Conservation (phyloP, 345 rosid species). For the Odontarrhena argentea region DNA sequence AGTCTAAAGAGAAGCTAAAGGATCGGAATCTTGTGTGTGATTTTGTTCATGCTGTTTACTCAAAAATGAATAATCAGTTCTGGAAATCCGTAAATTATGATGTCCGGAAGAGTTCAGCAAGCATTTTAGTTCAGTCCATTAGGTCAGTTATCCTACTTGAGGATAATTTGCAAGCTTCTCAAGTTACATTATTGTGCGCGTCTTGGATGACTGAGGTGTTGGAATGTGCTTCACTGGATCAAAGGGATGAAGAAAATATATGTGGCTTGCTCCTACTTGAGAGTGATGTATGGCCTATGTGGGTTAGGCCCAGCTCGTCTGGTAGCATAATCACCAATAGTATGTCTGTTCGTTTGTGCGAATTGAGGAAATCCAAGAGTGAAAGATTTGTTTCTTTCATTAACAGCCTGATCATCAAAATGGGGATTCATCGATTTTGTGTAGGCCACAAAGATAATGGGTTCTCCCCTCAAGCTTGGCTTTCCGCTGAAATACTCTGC, state of each 20-base stretch:
- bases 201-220: slow-evolving; percentile 66
- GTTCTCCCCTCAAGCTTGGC: slow-evolving; percentile 68
- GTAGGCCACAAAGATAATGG: slow-evolving; percentile 41
- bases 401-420: slow-evolving; percentile 61
- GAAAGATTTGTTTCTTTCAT: slow-evolving; percentile 65
- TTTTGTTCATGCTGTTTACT: slow-evolving; percentile 46
- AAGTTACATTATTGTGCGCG: slow-evolving; percentile 60
- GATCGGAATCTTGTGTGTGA: slow-evolving; percentile 50
- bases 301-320: slow-evolving; percentile 56
- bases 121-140: slow-evolving; percentile 53
- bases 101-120: slow-evolving; percentile 52
- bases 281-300: slow-evolving; percentile 76
- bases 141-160: slow-evolving; percentile 64
- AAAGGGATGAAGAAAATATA: slow-evolving; percentile 59
- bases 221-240: slow-evolving; percentile 57
- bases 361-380: slow-evolving; percentile 53
- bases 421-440: slow-evolving; percentile 63
- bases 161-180: slow-evolving; percentile 46
- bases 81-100: slow-evolving; percentile 54
- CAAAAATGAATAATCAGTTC: slow-evolving; percentile 52
- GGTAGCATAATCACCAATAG: slow-evolving; percentile 29
- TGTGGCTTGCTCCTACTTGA: slow-evolving; percentile 65
- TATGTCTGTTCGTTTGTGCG: slow-evolving; percentile 30
- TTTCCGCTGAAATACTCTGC: slow-evolving; percentile 87
- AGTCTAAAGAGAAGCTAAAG: slow-evolving; percentile 40